Conservation (phyloP, 1,284 basidiomycete species). For the Pholiota adiposa region DNA sequence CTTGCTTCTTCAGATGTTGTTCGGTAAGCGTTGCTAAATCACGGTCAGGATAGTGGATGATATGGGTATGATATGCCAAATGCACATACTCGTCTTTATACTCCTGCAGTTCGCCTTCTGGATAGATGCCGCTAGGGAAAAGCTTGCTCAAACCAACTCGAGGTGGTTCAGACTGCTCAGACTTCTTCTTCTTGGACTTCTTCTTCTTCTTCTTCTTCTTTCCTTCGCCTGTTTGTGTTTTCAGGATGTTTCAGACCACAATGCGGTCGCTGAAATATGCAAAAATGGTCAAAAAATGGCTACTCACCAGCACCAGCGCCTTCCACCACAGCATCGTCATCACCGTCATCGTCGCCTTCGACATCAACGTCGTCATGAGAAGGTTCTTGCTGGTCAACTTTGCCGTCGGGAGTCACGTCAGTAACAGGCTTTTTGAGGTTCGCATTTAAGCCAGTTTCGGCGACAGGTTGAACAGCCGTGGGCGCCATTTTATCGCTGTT, state of each 20-base stretch:
- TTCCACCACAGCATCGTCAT: conserved; percentile 50
- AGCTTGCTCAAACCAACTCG: conserved; percentile 89
- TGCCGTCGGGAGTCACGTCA: not conserved
- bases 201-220: conserved; percentile 98
- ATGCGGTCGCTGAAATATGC: not conserved
- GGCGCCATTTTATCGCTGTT: conserved; percentile 12
- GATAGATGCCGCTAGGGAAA: conserved; percentile 86
- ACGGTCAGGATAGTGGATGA: conserved; percentile 1
- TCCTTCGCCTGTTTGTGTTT: conserved; percentile 39
- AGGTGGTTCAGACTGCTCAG: conserved; percentile 91
- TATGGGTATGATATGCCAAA: conserved; percentile 1
- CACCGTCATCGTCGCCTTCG: conserved; percentile 49
- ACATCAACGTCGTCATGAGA: conserved; percentile 68
- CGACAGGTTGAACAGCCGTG: conserved; percentile 8
- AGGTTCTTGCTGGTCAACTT: conserved; percentile 12
- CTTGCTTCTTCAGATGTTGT: conserved; percentile 92
- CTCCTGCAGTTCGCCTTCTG: conserved; percentile 90
- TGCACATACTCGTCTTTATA: conserved; percentile 88
- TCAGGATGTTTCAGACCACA: not conserved
- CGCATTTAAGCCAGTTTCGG: not conserved
- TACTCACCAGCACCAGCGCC: conserved; percentile 61
- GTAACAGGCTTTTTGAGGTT: conserved; percentile 5
- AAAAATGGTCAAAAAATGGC: no score
- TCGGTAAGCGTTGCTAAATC: conserved; percentile 80
- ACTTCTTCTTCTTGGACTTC: conserved; percentile 86